A percentile compares a stretch with the other conserved stretches of the same genome.
These are phyloP conservation scores for Mayamaea pseudoterrestris DNA, from an alignment of 108 stramenopile genomes.

Conservation along the genomic window DNA sequence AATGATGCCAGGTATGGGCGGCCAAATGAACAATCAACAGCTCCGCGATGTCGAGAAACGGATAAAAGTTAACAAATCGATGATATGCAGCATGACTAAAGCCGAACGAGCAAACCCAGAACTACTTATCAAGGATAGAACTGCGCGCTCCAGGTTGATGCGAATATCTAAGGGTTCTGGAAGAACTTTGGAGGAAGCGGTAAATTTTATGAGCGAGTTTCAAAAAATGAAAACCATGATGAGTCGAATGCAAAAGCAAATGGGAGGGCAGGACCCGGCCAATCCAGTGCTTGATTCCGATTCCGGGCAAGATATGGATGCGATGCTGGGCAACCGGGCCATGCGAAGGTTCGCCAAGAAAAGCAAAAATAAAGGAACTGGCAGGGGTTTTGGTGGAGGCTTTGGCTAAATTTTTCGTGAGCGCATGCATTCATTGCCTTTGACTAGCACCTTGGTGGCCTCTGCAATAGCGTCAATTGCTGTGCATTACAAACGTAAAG, in stretches of 20 bases:
- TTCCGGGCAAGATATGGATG: constrained; percentile 7
- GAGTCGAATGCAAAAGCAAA: constrained; percentile 85
- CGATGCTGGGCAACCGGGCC: constrained; percentile 46
- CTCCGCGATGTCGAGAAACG: constrained; percentile 57
- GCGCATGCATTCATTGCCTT: too few relatives aligned
- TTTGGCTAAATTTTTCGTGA: constrained; percentile 45
- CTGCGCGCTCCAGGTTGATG: constrained; percentile 51
- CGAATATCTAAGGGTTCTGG: constrained; percentile 84
- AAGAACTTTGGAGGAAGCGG: constrained; percentile 45
- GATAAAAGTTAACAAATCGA: constrained; percentile 72
- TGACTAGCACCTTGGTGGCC: too few relatives aligned
- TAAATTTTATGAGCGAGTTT: constrained; percentile 83
- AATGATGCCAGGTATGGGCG: constrained; percentile 91
- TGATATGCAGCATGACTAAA: constrained; percentile 88
- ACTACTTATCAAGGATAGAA: constrained; percentile 68
- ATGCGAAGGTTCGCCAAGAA: constrained; percentile 75
- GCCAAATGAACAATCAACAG: constrained; percentile 47
- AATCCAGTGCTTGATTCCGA: constrained; percentile 17
- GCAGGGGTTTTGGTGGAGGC: constrained; percentile 69
- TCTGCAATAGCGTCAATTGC: too few relatives aligned
- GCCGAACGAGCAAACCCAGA: constrained; percentile 82
- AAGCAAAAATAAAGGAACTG: constrained; percentile 50
- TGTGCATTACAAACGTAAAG: too few relatives aligned
- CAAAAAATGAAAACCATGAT: constrained; percentile 94
- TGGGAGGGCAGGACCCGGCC: constrained; percentile 24